These are phyloP conservation scores for Colletotrichum sp. DNA, from an alignment of 2,329 filamentous ascomycete genomes.

Conservation along the genomic window DNA sequence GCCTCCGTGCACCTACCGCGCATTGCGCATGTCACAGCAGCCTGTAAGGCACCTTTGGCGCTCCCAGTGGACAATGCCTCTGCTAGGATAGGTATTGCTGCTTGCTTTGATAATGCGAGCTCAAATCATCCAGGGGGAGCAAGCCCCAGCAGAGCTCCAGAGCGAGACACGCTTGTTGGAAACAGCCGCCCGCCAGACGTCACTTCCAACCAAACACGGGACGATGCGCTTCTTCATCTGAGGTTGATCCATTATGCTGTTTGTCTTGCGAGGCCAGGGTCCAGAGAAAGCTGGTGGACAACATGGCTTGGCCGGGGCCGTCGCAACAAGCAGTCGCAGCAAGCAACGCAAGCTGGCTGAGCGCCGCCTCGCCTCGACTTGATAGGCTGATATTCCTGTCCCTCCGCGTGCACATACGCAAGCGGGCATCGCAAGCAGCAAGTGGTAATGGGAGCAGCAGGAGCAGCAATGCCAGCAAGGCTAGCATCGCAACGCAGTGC, in stretches of 20 bases:
- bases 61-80: background rate
- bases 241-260: background rate
- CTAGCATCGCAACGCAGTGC: background rate
- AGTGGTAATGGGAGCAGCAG: background rate
- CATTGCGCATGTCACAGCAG: conserved; percentile 15
- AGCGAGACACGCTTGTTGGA: conserved; percentile 5
- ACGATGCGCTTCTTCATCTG: conserved; percentile 3
- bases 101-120: background rate
- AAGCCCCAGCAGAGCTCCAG: background rate
- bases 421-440: conserved; percentile 14
- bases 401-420: conserved; percentile 3
- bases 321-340: background rate
- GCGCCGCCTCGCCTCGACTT: background rate
- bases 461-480: background rate
- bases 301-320: background rate
- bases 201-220: background rate
- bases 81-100: background rate
- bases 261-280: background rate
- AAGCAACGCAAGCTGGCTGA: background rate
- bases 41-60: conserved; percentile 18
- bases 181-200: conserved; percentile 11
- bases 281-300: background rate
- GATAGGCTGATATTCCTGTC: conserved; percentile 18
- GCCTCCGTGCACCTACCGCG: background rate
- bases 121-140: background rate